These are phyloP conservation scores for Claviceps digitariae DNA, from an alignment of 2,329 filamentous ascomycete genomes.

Conservation along the genomic window DNA sequence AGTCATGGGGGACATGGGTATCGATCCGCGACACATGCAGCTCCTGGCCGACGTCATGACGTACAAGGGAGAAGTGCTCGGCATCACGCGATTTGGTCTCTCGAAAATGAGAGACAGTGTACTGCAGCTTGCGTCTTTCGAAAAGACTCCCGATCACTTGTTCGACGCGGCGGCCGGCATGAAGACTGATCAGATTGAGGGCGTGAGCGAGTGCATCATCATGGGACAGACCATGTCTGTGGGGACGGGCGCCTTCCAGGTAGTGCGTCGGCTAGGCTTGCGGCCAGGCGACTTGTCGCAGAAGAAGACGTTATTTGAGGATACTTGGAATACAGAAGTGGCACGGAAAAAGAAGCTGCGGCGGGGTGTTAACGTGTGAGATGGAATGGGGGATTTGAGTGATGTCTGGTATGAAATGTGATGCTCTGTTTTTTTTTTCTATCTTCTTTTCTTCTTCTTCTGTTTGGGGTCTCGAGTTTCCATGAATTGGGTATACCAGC, in stretches of 20 bases:
- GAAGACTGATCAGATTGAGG: constrained; percentile 85
- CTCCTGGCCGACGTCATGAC: constrained; percentile 97
- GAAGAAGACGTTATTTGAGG: constrained; percentile 58
- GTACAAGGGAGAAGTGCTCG: constrained; percentile 91
- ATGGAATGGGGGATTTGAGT: not conserved
- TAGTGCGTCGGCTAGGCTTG: constrained; percentile 65
- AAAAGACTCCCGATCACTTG: constrained; percentile 95
- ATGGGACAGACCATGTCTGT: constrained; percentile 91
- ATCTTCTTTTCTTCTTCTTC: not conserved
- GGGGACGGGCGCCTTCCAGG: constrained; percentile 84
- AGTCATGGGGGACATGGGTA: constrained; percentile 90
- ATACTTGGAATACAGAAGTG: constrained; percentile 36
- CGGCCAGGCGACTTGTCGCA: constrained; percentile 41
- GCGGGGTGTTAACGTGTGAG: not conserved
- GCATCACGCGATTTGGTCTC: constrained; percentile 90
- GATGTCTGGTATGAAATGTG: not conserved
- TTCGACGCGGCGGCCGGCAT: constrained; percentile 89
- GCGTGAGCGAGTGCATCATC: constrained; percentile 93
- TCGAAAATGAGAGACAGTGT: constrained; percentile 95
- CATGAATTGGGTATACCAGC: too few species aligned
- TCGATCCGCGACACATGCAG: constrained; percentile 96
- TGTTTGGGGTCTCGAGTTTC: not conserved
- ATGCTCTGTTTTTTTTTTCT: not conserved
- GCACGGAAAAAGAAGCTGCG: not conserved
- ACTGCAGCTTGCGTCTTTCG: constrained; percentile 86